phyloP scores from a whole-genome alignment of 2,329 filamentous ascomycete genomes.

The Colletotrichum sublineola region DNA sequence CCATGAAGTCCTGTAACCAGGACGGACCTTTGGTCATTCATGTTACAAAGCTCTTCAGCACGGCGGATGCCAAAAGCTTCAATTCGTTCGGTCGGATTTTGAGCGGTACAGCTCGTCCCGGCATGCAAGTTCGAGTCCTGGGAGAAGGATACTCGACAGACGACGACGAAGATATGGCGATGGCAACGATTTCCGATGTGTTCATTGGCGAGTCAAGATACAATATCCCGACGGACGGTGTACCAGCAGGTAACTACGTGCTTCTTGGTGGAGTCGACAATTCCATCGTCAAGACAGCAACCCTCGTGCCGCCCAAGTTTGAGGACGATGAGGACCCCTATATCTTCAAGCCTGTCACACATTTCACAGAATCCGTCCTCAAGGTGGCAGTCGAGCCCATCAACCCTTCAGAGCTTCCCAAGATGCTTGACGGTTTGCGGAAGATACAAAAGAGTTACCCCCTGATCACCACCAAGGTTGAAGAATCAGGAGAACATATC shows the following conservation, averaged over 20 bases:
- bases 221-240: constrained; percentile 89
- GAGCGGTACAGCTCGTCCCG: constrained; percentile 88
- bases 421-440: constrained; percentile 96
- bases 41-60: constrained; percentile 93
- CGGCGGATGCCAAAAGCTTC: constrained; percentile 90
- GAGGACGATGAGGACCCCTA: constrained; percentile 92
- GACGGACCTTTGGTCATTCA: constrained; percentile 94
- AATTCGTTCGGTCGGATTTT: constrained; percentile 91
- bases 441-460: constrained; percentile 99
- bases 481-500: constrained; percentile 97
- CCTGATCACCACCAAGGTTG: constrained; percentile 94
- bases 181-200: constrained; percentile 85
- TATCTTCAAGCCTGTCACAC: constrained; percentile 92
- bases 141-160: constrained; percentile 97
- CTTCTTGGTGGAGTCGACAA: constrained; percentile 95
- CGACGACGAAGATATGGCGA: constrained; percentile 97
- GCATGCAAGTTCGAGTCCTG: constrained; percentile 87
- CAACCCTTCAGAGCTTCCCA: constrained; percentile 96
- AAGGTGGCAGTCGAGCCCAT: constrained; percentile 98
- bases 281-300: constrained; percentile 97
- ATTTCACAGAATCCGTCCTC: constrained; percentile 97
- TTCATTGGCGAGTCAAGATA: constrained; percentile 95
- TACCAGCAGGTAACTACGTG: constrained; percentile 94
- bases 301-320: constrained; percentile 83
- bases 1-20: constrained; percentile 86